phyloP scores from a whole-genome alignment of 371 early-diverging fungal genomes.

The Mortierella sp. region DNA sequence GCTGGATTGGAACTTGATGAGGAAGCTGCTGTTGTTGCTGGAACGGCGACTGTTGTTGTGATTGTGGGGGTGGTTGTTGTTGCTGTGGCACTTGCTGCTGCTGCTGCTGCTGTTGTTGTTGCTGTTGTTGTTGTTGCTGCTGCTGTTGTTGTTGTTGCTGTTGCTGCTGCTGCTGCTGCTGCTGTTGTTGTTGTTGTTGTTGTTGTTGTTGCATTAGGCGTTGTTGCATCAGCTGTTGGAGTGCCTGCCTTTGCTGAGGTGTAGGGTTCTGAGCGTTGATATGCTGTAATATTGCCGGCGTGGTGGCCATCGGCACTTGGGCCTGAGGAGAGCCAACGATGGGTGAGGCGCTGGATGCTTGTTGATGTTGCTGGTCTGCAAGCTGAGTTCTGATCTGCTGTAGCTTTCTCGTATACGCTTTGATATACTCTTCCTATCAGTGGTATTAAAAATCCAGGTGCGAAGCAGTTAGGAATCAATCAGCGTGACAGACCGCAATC shows the following conservation, averaged over 20 bases:
- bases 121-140: conserved; percentile 19
- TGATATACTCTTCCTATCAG: conserved; percentile 26
- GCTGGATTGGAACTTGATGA: conserved; percentile 18
- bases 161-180: conserved; percentile 27
- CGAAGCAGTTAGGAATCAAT: conserved; percentile 1
- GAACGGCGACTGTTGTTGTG: conserved; percentile 16
- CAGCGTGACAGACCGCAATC: neutral
- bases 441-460: neutral
- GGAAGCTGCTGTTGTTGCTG: conserved; percentile 24
- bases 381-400: conserved; percentile 36
- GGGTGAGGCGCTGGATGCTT: conserved; percentile 26
- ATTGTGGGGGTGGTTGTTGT: conserved; percentile 14
- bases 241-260: conserved; percentile 27
- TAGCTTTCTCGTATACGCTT: conserved; percentile 34
- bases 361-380: conserved; percentile 16
- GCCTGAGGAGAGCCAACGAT: conserved; percentile 34
- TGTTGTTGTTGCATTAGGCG: conserved; percentile 24
- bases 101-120: conserved; percentile 25
- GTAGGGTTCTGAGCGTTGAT: conserved; percentile 17
- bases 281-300: conserved; percentile 33
- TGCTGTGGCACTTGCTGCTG: conserved; percentile 30
- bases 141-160: conserved; percentile 21
- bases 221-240: conserved; percentile 38
- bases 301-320: conserved; percentile 26
- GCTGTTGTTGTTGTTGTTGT: conserved; percentile 24